Evolutionary conservation across 257 asterid genomes (phyloP), one percentile per base, ranked within the genome.

Genomic region (Plantago elongata): DNA sequence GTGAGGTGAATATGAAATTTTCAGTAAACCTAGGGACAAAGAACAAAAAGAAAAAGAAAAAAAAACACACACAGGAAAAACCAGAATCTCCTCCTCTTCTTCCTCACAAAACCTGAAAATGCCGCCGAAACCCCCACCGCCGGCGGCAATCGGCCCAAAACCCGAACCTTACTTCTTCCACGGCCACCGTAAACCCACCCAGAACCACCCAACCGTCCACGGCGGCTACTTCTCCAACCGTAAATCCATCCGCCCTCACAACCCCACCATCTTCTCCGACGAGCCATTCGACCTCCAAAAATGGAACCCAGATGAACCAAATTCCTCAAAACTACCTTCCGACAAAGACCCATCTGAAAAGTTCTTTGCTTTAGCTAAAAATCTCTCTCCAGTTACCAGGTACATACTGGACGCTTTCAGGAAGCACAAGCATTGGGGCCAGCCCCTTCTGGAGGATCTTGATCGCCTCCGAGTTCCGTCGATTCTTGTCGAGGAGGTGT

Each of bases 181-280:
- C 71, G 99, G 99, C 69, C 99, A 89, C 84, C 95, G 96, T 13
- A 84, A 80, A 44, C 91, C 96, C 61, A 72, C 91, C 68, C 97
- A 86, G 68, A 77, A 84, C 80, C 88, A 95, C 54, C 97, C 97
- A 61, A 79, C 95, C 57, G 97, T 92, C 40, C 89, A 78, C 27
- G 99, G 99, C 16, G 97, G 97, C 65, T 72, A 81, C 17, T 89
- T 92, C 79, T 72, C 95, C 74, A 89, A 86, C 79, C 96, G 95
- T 70, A 75, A 72, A 60, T 38, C 72, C 61, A 61, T 30, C 62
- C 75, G 13, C 66, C 83, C 80, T 68, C 50, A 66, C 63, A 45
- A 18, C 61, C 80, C 79, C 67, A 45, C 69, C 67, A 49, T 65
- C 66, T 49, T 71, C 60, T 16, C 52, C 42, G 61, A 64, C 62